phyloP scores from a whole-genome alignment of 2,329 filamentous ascomycete species.

The Sordariomycetes sp. region DNA sequence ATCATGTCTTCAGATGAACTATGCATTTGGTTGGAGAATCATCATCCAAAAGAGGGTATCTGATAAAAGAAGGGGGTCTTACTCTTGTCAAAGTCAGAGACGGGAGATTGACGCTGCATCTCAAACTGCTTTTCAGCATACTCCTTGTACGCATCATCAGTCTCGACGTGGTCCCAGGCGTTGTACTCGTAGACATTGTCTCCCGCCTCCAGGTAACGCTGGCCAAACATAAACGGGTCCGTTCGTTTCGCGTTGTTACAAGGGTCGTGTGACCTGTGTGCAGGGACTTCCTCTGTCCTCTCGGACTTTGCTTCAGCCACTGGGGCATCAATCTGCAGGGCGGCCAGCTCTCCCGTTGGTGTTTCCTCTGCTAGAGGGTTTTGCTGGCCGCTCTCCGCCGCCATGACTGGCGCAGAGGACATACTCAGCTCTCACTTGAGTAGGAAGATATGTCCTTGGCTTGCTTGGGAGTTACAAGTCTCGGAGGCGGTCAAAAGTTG shows the following conservation, averaged over 20 bases:
- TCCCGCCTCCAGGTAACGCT: constrained; percentile 70
- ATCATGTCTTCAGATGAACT: constrained; percentile 64
- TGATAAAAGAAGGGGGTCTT: constrained; percentile 22
- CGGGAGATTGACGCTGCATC: constrained; percentile 76
- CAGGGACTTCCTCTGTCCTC: constrained; percentile 28
- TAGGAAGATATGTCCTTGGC: no score
- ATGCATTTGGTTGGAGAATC: constrained; percentile 50
- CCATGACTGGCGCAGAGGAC: not conserved
- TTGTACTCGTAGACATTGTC: constrained; percentile 97
- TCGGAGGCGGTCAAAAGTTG: no score
- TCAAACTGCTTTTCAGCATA: constrained; percentile 79
- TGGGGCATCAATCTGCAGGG: constrained; percentile 10
- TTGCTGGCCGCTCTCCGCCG: no score
- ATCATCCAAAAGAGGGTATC: constrained; percentile 27
- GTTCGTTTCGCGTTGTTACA: constrained; percentile 70
- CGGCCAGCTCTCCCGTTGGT: constrained; percentile 13
- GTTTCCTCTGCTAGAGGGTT: constrained; percentile 11
- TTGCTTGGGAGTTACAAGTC: no score
- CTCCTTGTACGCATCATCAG: constrained; percentile 77
- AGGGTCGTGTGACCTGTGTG: constrained; percentile 64
- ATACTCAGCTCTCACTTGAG: not conserved
- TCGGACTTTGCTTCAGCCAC: constrained; percentile 9
- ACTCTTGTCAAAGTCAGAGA: constrained; percentile 88
- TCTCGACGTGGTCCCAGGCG: constrained; percentile 96
- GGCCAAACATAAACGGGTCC: constrained; percentile 94